Evolutionary conservation across 371 early-diverging fungal genomes (phyloP).

Genomic region (Saksenaea vasiformis): DNA sequence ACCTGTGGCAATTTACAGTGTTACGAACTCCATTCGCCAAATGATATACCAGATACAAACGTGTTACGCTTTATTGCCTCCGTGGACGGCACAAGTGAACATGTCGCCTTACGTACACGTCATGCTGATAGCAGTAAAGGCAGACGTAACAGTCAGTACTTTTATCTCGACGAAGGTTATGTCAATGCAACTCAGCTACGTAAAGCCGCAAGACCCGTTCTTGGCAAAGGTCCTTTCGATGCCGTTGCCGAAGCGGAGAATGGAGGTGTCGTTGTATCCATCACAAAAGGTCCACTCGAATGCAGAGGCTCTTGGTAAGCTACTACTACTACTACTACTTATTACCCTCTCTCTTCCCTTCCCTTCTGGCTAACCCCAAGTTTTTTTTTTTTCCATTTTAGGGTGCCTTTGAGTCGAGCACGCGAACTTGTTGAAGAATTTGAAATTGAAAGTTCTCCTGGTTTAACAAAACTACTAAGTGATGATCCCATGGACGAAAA

Average conservation of each 20-base stretch:
- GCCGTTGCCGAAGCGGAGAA: conserved; percentile 29
- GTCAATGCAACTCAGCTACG: conserved; percentile 61
- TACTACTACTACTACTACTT: too few relatives aligned
- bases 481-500: conserved; percentile 36
- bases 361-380: not conserved
- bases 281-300: conserved; percentile 41
- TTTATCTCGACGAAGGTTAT: conserved; percentile 49
- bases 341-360: not conserved
- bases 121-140: conserved; percentile 19
- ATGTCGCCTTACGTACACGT: conserved; percentile 33
- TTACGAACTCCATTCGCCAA: conserved; percentile 37
- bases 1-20: conserved; percentile 28
- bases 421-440: conserved; percentile 55
- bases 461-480: conserved; percentile 46
- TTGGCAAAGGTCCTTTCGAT: conserved; percentile 53
- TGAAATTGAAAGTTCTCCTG: conserved; percentile 46
- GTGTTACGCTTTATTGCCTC: conserved; percentile 33
- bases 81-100: conserved; percentile 37
- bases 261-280: conserved; percentile 23
- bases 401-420: conserved; percentile 54
- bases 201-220: conserved; percentile 48
- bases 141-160: conserved; percentile 22
- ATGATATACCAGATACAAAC: conserved; percentile 38
- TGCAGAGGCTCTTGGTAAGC: conserved; percentile 56
- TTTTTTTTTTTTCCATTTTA: conserved; percentile 12